phyloP scores from a whole-genome alignment of 2,329 filamentous ascomycete species.

The Colletotrichum salicis region DNA sequence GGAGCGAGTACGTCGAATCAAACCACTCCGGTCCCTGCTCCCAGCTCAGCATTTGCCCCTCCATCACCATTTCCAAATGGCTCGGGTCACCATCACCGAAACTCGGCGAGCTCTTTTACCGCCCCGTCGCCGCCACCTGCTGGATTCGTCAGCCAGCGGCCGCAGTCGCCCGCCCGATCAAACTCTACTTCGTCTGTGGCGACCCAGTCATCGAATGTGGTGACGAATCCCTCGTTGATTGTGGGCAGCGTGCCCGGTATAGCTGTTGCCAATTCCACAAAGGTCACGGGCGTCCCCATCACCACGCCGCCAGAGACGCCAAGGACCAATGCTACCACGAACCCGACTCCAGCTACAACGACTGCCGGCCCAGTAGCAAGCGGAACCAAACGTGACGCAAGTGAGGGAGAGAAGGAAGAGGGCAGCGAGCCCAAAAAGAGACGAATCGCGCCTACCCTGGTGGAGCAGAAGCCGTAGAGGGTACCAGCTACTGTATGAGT shows the following conservation, averaged over 20 bases:
- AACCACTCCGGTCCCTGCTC: constrained; percentile 77
- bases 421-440: constrained; percentile 72
- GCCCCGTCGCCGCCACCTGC: constrained; percentile 68
- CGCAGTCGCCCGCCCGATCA: constrained; percentile 83
- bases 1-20: constrained; percentile 60
- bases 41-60: constrained; percentile 71
- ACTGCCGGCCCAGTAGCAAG: constrained; percentile 39
- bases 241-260: constrained; percentile 81
- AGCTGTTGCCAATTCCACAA: constrained; percentile 76
- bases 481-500: background rate
- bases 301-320: constrained; percentile 94
- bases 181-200: constrained; percentile 85
- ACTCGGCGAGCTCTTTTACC: constrained; percentile 67
- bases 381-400: constrained; percentile 67
- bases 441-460: constrained; percentile 74
- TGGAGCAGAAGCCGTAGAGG: constrained; percentile 46
- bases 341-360: constrained; percentile 9
- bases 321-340: constrained; percentile 58
- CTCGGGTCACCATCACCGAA: constrained; percentile 65
- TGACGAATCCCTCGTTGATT: constrained; percentile 83
- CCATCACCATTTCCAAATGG: constrained; percentile 66
- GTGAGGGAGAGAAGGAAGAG: constrained; percentile 65
- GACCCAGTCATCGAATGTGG: constrained; percentile 70
- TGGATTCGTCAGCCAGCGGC: constrained; percentile 71
- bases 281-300: constrained; percentile 74